Base-by-base conservation (phyloP, 2,329 filamentous ascomycete species). In the Hansfordia pulvinata region DNA sequence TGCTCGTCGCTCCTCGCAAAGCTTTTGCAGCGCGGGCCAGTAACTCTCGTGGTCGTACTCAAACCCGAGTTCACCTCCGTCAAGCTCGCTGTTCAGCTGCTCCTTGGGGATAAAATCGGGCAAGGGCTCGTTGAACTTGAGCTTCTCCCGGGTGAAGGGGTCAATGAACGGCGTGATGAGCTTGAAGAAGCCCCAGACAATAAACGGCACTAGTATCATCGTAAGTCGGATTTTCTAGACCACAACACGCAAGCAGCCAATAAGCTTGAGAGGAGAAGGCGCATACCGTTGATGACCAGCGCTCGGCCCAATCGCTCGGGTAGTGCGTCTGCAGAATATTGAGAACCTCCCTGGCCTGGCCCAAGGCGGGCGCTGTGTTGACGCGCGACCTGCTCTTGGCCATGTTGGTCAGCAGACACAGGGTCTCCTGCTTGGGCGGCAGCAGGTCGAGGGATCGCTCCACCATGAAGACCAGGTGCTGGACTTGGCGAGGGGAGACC, bases 51-150 rank as follows among this genome's bases (percentile, higher is more conserved):
- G 90, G 44, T 93, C 81, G 51, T 98, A 98, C 43, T 84, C 76
- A 48, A 98, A 96, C 32, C 86, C 69, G 34, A 93, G 69, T 26
- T 82, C 69, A 31, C 90, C 88, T 25, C 76, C 75, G 40, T 60
- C 63, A 42, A 80, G 75, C 30, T 75, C 64, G 42, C 74, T 77
- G 76, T 84, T 80, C 28, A 98, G 69, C 50, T 96, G 88, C 42
- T 76, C 64, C 6, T 74, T 54, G 5, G 85, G 85, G 12, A 98
- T 78, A 49, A 85, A 84, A 39, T 80, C 62, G 39, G 66, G 67
- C 60, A 93, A 76, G 47, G 92, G 80, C 52, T 93, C 85, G 61
- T 96, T 94, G 66, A 93, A 94, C 60, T 90, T 92, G 59, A 98
- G 76, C 64, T 98, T 98, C 46, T 90, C 76, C 31, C 81, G 75